Conservation (phyloP, 2,329 filamentous ascomycete genomes). For the Penicillium occitanis region DNA sequence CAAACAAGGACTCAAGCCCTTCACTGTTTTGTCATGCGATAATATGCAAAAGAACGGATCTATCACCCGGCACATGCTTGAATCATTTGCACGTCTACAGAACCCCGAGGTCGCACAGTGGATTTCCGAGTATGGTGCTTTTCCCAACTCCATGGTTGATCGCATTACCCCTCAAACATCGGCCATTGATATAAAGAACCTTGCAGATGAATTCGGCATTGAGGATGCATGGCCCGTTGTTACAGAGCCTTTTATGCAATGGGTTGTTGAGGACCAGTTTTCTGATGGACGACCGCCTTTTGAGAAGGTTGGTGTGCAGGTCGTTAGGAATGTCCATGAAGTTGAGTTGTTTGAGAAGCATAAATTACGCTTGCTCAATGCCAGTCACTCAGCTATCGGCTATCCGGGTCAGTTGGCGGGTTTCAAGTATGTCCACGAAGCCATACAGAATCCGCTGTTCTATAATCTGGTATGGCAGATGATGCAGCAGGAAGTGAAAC, state of each 20-base stretch:
- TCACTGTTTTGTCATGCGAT: constrained; percentile 57
- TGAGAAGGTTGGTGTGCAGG: constrained; percentile 55
- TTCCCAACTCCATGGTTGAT: constrained; percentile 59
- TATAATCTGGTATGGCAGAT: constrained; percentile 53
- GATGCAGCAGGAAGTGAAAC: constrained; percentile 58
- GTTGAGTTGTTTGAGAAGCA: constrained; percentile 59
- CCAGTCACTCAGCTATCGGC: constrained; percentile 54
- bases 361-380: constrained; percentile 58
- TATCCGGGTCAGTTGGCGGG: constrained; percentile 55
- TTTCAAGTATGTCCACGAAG: constrained; percentile 57
- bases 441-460: constrained; percentile 52
- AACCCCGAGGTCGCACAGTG: constrained; percentile 52
- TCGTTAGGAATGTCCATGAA: constrained; percentile 53
- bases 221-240: constrained; percentile 56
- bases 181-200: constrained; percentile 46
- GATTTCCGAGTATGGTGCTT: constrained; percentile 51
- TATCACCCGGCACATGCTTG: constrained; percentile 55
- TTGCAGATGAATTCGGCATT: constrained; percentile 49
- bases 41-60: constrained; percentile 60
- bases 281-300: constrained; percentile 53
- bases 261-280: constrained; percentile 57
- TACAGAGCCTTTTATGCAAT: constrained; percentile 58
- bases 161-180: constrained; percentile 56
- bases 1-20: constrained; percentile 50
- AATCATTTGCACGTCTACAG: constrained; percentile 51